Conservation (phyloP, 83 land plant species). For the Diphasiastrum complanatum region DNA sequence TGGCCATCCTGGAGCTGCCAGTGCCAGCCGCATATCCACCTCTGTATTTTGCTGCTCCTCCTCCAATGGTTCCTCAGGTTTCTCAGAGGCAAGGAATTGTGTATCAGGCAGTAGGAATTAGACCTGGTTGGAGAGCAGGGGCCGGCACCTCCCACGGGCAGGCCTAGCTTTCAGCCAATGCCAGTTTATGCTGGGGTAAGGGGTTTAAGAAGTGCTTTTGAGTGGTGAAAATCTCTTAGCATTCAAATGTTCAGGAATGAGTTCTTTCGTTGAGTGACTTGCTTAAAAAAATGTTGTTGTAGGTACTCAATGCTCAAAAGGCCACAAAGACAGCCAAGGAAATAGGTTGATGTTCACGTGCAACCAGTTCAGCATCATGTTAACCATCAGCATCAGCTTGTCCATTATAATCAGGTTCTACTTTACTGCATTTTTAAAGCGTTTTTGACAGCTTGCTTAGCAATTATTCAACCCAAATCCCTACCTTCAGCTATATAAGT, state of each 20-base stretch:
- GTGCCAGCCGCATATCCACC: slow-evolving; percentile 52
- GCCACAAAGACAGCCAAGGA: slow-evolving; percentile 44
- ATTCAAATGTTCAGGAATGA: neutral
- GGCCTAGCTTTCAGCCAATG: slow-evolving; percentile 44
- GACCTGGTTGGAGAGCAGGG: slow-evolving; percentile 57
- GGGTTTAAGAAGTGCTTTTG: neutral
- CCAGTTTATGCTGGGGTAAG: slow-evolving; percentile 34
- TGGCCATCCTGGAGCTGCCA: slow-evolving; percentile 36
- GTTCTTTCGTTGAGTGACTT: too few relatives aligned
- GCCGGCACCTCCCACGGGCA: slow-evolving; percentile 35
- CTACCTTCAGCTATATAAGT: too few relatives aligned
- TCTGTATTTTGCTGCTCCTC: slow-evolving; percentile 42
- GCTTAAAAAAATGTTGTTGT: too few relatives aligned
- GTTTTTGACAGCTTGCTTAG: too few relatives aligned
- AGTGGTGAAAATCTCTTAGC: neutral
- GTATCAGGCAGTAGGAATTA: slow-evolving; percentile 50
- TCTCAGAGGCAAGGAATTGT: slow-evolving; percentile 51
- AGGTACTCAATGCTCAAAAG: slow-evolving; percentile 43
- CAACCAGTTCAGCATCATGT: slow-evolving; percentile 20
- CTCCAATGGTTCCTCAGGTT: slow-evolving; percentile 35
- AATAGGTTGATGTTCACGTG: slow-evolving; percentile 37
- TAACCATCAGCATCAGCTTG: slow-evolving; percentile 20
- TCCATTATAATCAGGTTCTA: slow-evolving; percentile 6
- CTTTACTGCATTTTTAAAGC: too few relatives aligned
- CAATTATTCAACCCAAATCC: too few relatives aligned